Conservation (phyloP, 768 basidiomycete species). For the Gelatoporia subvermispora region DNA sequence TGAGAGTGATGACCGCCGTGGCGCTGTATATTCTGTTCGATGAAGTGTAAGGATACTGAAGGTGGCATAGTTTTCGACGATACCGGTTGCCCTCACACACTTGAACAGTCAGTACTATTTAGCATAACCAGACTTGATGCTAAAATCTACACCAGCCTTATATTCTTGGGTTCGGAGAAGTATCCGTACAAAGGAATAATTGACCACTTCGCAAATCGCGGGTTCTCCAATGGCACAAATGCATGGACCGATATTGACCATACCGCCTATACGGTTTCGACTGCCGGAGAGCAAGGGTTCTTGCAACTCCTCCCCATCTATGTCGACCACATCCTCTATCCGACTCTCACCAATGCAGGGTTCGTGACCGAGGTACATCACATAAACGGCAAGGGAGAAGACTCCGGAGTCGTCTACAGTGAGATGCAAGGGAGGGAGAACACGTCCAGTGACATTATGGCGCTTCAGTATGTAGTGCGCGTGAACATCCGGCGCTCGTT, state of each 20-base stretch:
- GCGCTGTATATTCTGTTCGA: background rate
- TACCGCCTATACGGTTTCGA: constrained; percentile 93
- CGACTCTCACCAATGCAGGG: constrained; percentile 86
- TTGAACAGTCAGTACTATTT: constrained; percentile 75
- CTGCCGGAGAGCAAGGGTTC: constrained; percentile 91
- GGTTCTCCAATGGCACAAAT: constrained; percentile 88
- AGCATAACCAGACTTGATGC: background rate
- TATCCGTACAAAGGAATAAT: constrained; percentile 96
- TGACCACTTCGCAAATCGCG: constrained; percentile 91
- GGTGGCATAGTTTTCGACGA: constrained; percentile 77
- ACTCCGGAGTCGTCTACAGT: constrained; percentile 94
- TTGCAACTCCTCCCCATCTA: constrained; percentile 84
- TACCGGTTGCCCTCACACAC: constrained; percentile 90
- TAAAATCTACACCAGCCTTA: constrained; percentile 43
- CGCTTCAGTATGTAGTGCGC: constrained; percentile 54
- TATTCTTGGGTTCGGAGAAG: constrained; percentile 94
- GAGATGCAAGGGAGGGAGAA: constrained; percentile 98
- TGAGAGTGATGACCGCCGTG: background rate
- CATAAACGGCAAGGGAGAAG: constrained; percentile 83
- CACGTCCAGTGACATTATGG: constrained; percentile 87
- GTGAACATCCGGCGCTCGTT: background rate
- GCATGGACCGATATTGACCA: constrained; percentile 97
- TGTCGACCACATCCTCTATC: constrained; percentile 94
- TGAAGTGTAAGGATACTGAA: background rate
- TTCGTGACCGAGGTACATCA: constrained; percentile 77